Base-by-base conservation (phyloP, 208 protist species). In the Acanthamoeba healyi region DNA sequence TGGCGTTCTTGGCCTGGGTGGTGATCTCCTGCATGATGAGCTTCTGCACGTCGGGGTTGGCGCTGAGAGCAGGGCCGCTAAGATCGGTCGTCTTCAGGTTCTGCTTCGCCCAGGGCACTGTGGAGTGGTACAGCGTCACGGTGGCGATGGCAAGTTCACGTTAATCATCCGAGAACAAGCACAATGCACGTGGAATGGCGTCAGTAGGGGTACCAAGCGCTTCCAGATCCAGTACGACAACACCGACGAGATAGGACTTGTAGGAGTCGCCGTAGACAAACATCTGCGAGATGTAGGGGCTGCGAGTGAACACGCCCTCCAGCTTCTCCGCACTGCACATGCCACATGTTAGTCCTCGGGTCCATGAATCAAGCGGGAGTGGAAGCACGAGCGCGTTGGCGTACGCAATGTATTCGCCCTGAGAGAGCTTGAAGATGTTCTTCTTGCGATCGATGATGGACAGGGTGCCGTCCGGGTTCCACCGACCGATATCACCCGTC, bases 371-470 rank as follows among this genome's bases (percentile, higher is more conserved):
- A 70, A 38, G 7, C 32, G 2, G 6, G 14, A 19, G n/a, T 72
- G 0, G 56, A 88, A 7, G 0, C 5, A 1, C 44, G 14, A 90
- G 40, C 32, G 29, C 32, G 7, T 82, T 12, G n/a, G 38, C 84
- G 51, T 91, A 91, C 19, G 96, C 96, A 46, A 98, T 67, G 87
- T 97, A 98, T 94, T 98, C 97, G 42, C 97, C 98, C 77, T 98
- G 97, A 12, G 97, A 94, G 26, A 98, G 92, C 94, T 99, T 99
- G 90, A 99, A 98, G n/a, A 98, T 97, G 93, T 98, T 96, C 91
- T 99, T 99, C 56, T 96, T 96, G 63, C 98, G 92, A 90, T 98
- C 98, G 92, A 98, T 98, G 90, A 99, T 98, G 29, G 61, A 65
- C 24, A 98, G 63, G 5, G 92, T 87, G 32, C 96, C 97, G 61